Evolutionary conservation across 2,329 filamentous ascomycete genomes (phyloP), one percentile per base, ranked within the genome.

Genomic region (Pseudogymnoascus sp.): DNA sequence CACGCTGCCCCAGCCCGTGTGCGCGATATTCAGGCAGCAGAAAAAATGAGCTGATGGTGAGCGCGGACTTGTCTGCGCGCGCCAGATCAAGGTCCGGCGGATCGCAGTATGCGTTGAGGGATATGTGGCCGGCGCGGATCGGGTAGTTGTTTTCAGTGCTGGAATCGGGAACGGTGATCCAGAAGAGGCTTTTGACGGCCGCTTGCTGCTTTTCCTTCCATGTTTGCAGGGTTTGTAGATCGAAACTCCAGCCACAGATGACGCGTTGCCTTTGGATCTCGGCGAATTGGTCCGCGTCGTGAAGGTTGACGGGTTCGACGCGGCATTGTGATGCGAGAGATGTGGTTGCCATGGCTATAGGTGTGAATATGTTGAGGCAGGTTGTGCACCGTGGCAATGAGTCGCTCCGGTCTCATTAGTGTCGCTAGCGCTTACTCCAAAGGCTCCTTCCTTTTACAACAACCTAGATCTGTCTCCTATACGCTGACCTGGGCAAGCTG

Each of bases 51-150:
- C 65, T 65, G n/a, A 71, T 62, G 2, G 64, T 63, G 6, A 70
- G 57, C 12, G 62, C 60, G 8, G 64, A 63, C 22, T 63, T 64
- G 41, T 67, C 62, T 11, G 61, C 61, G 12, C 43, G 43, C 3
- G 60, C 63, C n/a, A 66, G n/a, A 11, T 64, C 64, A 3, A 57
- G 62, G n/a, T 66, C 62, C 6, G 63, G 61, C 20, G 66, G 66
- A 8, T 66, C 64, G 1, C 61, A 35, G 5, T 61, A 67, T 9
- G 66, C 60, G 37, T 71, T 68, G 25, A 71, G 68, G 1, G 70
- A 70, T 30, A 71, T 70, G 39, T 71, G 70, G 18, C 70, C 70
- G 1, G 62, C 64, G 18, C 64, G 67, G 38, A 67, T 58, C 14
- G n/a, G 18, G 4, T 53, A 20, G 14, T 57, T 60, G 2, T 18